Conservation (phyloP, 2,329 filamentous ascomycete species). For the Graphiopsis chlorocephala region DNA sequence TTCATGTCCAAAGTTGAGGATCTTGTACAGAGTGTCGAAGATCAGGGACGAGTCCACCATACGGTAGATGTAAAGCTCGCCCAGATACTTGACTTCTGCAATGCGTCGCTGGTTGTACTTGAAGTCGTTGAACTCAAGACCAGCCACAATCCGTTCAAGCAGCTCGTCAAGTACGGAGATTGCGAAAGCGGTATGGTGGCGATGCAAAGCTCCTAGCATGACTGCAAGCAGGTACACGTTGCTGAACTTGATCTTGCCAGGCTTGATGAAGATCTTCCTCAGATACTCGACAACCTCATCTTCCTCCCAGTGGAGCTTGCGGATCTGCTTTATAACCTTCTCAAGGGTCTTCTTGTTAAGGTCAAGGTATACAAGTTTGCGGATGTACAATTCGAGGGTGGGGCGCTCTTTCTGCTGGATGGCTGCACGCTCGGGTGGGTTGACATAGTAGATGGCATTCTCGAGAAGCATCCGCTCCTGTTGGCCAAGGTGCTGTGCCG, state of each 20-base stretch:
- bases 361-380: conserved; percentile 88
- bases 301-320: conserved; percentile 97
- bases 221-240: conserved; percentile 93
- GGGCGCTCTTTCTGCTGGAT: conserved; percentile 97
- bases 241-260: conserved; percentile 94
- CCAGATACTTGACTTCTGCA: conserved; percentile 93
- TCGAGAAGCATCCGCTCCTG: conserved; percentile 98
- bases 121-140: conserved; percentile 94
- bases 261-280: conserved; percentile 91
- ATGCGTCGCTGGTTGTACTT: conserved; percentile 93
- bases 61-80: conserved; percentile 95
- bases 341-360: conserved; percentile 92
- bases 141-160: conserved; percentile 81
- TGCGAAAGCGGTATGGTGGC: conserved; percentile 88
- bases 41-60: conserved; percentile 94
- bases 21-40: conserved; percentile 92
- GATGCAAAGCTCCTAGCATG: conserved; percentile 80
- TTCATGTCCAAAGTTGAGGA: conserved; percentile 87
- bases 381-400: conserved; percentile 86
- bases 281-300: conserved; percentile 75
- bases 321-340: conserved; percentile 89
- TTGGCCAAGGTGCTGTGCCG: conserved; percentile 89
- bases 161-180: conserved; percentile 89
- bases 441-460: conserved; percentile 96
- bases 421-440: conserved; percentile 86